Evolutionary conservation across 1,284 basidiomycete species (phyloP).

Genomic region (Cryptococcus floricola): DNA sequence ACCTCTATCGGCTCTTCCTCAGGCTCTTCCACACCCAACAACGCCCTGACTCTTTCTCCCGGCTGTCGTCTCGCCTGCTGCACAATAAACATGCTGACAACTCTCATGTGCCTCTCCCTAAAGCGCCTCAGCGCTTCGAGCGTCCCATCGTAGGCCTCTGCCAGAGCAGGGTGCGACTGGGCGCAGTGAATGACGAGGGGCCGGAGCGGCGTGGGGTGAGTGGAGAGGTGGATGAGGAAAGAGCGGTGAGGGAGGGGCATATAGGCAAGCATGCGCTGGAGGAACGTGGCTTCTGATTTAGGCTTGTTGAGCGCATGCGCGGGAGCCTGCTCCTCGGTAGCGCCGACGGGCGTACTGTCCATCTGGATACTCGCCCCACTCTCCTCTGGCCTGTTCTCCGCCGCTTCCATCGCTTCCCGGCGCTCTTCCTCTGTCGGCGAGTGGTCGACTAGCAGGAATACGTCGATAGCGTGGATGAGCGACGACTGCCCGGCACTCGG

Average conservation of each 20-base stretch:
- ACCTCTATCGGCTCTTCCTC: constrained; percentile 8
- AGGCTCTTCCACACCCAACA: constrained; percentile 21
- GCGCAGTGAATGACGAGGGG: constrained; percentile 43
- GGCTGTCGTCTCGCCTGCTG: constrained; percentile 56
- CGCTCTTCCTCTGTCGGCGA: constrained; percentile 36
- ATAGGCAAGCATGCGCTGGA: constrained; percentile 77
- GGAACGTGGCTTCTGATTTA: constrained; percentile 55
- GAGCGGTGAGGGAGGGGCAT: constrained; percentile 88
- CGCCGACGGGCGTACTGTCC: constrained; percentile 7
- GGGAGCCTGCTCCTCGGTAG: not conserved
- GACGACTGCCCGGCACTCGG: constrained; percentile 89
- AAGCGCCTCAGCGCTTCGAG: constrained; percentile 72
- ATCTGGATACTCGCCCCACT: constrained; percentile 2
- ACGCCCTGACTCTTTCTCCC: constrained; percentile 27
- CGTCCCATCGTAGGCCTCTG: constrained; percentile 68
- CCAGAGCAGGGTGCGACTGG: constrained; percentile 47
- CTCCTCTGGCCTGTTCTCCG: constrained; percentile 1
- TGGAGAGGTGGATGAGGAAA: constrained; percentile 77
- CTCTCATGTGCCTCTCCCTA: constrained; percentile 80
- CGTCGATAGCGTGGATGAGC: constrained; percentile 81
- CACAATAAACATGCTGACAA: constrained; percentile 79
- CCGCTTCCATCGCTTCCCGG: constrained; percentile 7
- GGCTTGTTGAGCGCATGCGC: constrained; percentile 1
- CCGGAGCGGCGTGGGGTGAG: constrained; percentile 59
- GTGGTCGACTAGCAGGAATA: constrained; percentile 81